These are phyloP conservation scores for Capsaspora owczarzaki DNA, from an alignment of 78 protist genomes.

Conservation along the genomic window DNA sequence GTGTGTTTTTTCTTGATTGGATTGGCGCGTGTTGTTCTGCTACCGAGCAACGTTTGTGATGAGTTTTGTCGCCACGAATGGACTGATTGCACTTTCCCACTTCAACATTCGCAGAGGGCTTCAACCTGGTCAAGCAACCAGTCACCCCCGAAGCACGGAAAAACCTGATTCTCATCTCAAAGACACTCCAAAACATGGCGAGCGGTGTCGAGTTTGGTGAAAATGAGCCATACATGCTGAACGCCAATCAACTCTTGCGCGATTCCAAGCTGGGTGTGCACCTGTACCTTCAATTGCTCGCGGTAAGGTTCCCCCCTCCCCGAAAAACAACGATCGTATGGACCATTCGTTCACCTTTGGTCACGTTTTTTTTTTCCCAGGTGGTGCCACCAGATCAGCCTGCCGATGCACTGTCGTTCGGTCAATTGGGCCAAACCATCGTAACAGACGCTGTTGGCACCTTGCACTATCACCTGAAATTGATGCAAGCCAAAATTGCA, in stretches of 20 bases:
- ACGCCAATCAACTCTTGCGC: background rate
- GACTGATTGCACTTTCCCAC: background rate
- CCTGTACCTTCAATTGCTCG: background rate
- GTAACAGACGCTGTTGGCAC: too few relatives aligned
- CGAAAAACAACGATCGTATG: too few relatives aligned
- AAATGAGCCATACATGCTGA: background rate
- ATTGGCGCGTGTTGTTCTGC: background rate
- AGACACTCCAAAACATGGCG: background rate
- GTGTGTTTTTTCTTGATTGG: background rate
- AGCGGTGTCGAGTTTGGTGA: background rate
- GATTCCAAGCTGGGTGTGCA: background rate
- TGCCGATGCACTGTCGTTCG: too few relatives aligned
- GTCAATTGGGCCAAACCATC: too few relatives aligned
- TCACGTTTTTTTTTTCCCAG: too few relatives aligned
- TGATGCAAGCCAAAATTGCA: too few relatives aligned
- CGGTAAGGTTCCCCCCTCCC: too few relatives aligned
- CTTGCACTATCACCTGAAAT: too few relatives aligned
- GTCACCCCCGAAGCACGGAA: background rate
- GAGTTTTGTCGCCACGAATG: background rate
- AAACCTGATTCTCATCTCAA: background rate
- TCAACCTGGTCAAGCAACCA: background rate
- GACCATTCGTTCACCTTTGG: too few relatives aligned
- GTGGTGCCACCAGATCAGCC: too few relatives aligned
- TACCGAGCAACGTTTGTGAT: background rate
- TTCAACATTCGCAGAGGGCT: background rate